Evolutionary conservation across 306 rosid genomes (phyloP), one percentile per base, ranked within the genome.

Genomic region (Biancaea sappan): DNA sequence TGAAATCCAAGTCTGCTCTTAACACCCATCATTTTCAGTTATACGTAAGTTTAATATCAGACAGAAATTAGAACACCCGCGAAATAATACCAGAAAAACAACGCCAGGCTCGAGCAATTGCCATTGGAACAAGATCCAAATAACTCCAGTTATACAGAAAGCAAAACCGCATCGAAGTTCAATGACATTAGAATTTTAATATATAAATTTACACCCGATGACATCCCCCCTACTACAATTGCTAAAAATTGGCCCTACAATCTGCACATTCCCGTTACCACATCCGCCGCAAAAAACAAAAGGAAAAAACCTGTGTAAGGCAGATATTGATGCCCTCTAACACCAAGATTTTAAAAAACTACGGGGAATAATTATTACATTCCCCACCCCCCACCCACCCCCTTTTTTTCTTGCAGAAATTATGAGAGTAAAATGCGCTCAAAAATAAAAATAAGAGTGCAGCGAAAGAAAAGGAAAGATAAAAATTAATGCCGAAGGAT

Each of bases 401-500:
- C 37, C 32, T 60, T 60, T 43, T 62, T 35, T 53, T 79, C 41
- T 62, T 13, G 77, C 60, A 76, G 81, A 71, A 79, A 64, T 50
- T 66, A 53, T 32, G 67, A 52, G 73, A 61, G 11, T 8, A 59
- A 76, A 58, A 71, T 52, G 53, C n/a, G 65, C 83, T 59, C 79
- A 34, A 65, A 22, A 72, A 64, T 50, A 76, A 76, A 64, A 77
- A 74, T 21, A 29, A 40, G 69, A 67, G 74, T 66, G 76, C 47
- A 18, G 31, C 15, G 19, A 54, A 26, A 58, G 69, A 74, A 81
- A 68, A 71, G 66, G 76, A 77, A 65, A 85, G 66, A 81, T 71
- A 81, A 82, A 78, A 80, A 79, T 71, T 80, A 78, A 89, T 77
- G 86, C 86, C 61, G 87, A 86, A 69, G 77, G 85, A 82, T 83